Percentiles rank a stretch among this genome's conserved stretches.
These are phyloP conservation scores for Naegleria lovaniensis DNA, from an alignment of 208 protist species.

Conservation along the genomic window DNA sequence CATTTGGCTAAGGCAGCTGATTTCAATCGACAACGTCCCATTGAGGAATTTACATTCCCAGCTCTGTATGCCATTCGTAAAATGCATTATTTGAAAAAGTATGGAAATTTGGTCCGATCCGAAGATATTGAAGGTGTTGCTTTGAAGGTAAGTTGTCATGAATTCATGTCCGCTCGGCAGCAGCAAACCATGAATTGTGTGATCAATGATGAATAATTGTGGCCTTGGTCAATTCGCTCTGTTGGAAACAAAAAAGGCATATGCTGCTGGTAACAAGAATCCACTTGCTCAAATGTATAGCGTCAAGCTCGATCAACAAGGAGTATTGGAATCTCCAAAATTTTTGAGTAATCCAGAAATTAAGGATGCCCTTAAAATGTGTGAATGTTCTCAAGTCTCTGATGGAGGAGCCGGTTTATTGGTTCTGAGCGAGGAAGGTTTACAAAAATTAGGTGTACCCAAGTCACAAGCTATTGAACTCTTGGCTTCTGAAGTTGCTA, in stretches of 20 bases:
- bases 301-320: slow-evolving; percentile 60
- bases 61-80: slow-evolving; percentile 71
- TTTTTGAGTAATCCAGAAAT: slow-evolving; percentile 73
- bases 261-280: slow-evolving; percentile 73
- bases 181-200: no score
- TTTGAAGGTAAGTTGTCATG: slow-evolving; percentile 46
- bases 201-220: no score
- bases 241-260: slow-evolving; percentile 47
- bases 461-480: slow-evolving; percentile 65
- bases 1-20: slow-evolving; percentile 75
- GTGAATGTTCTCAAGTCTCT: slow-evolving; percentile 78
- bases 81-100: slow-evolving; percentile 53
- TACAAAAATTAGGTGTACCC: slow-evolving; percentile 57
- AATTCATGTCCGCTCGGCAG: no score
- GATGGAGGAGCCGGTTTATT: slow-evolving; percentile 72
- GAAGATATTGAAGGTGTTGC: slow-evolving; percentile 72
- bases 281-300: slow-evolving; percentile 77
- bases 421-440: slow-evolving; percentile 65
- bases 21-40: slow-evolving; percentile 65
- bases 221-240: no score
- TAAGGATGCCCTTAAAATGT: slow-evolving; percentile 66
- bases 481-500: slow-evolving; percentile 51
- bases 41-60: slow-evolving; percentile 85
- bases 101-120: neutral
- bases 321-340: slow-evolving; percentile 51